Evolutionary conservation across 73 alveolate species (phyloP).

Genomic region (Paramecium sexaurelia): DNA sequence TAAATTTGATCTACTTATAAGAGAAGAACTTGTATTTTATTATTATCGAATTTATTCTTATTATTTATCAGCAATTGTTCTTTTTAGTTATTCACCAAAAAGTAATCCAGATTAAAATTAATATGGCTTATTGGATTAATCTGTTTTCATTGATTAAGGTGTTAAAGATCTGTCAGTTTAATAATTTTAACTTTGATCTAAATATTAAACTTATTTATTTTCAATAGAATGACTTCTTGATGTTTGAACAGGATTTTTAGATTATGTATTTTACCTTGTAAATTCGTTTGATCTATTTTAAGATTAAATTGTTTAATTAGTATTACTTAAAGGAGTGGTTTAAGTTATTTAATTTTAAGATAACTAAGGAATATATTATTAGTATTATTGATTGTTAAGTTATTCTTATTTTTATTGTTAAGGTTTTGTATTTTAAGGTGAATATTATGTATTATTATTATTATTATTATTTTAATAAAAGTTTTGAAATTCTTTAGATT

Average conservation of each 20-base stretch:
- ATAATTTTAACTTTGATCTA: neutral
- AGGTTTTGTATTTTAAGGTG: neutral
- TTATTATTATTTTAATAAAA: neutral
- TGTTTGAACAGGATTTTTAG: neutral
- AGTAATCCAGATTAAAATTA: slow-evolving; percentile 3
- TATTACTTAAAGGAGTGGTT: neutral
- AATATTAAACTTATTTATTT: neutral
- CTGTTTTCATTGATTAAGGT: neutral
- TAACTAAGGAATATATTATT: neutral
- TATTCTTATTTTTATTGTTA: neutral
- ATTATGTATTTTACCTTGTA: neutral
- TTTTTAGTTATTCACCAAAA: neutral
- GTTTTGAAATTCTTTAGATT: neutral
- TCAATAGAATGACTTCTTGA: slow-evolving; percentile 1
- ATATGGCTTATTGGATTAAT: neutral
- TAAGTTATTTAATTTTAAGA: neutral
- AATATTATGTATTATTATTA: neutral
- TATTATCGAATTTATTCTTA: neutral
- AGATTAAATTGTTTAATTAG: neutral
- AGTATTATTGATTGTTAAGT: neutral
- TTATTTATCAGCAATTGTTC: neutral
- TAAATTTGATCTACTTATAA: neutral
- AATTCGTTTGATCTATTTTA: neutral
- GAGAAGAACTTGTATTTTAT: neutral
- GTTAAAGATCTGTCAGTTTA: neutral